Evolutionary conservation across 2,329 filamentous ascomycete species (phyloP).

Genomic region (Cercospora berteroae): DNA sequence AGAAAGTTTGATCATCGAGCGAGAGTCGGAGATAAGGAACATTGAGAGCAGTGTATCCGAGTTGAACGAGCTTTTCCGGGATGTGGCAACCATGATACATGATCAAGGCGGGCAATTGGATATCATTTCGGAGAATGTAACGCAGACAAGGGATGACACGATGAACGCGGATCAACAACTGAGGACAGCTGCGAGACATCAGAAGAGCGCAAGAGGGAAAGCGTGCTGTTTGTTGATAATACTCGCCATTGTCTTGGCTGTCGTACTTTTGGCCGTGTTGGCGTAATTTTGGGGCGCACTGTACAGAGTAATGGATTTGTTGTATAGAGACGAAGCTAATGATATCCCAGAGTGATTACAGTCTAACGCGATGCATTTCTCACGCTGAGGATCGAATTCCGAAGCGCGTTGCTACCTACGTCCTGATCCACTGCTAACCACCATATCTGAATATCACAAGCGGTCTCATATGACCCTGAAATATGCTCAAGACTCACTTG

Average conservation of each 20-base stretch:
- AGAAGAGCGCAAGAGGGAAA: slow-evolving; percentile 93
- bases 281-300: neutral
- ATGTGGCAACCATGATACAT: slow-evolving; percentile 95
- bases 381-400: neutral
- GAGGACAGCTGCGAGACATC: slow-evolving; percentile 81
- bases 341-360: neutral
- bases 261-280: slow-evolving; percentile 80
- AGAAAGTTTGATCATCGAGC: slow-evolving; percentile 90
- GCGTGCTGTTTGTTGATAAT: slow-evolving; percentile 90
- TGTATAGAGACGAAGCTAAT: slow-evolving; percentile 1
- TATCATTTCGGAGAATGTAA: slow-evolving; percentile 84
- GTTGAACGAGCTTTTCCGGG: slow-evolving; percentile 92
- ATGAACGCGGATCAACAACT: slow-evolving; percentile 82
- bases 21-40: slow-evolving; percentile 93
- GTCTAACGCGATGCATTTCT: neutral
- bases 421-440: neutral
- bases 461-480: neutral
- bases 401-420: neutral
- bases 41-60: slow-evolving; percentile 96
- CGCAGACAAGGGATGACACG: slow-evolving; percentile 77
- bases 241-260: slow-evolving; percentile 80
- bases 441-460: neutral
- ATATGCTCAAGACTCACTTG: neutral
- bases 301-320: neutral
- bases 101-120: slow-evolving; percentile 90